A percentile compares a stretch with the other conserved stretches of the same genome.
Conservation (phyloP, 495 filamentous ascomycete species). For the Letharia lupina region DNA sequence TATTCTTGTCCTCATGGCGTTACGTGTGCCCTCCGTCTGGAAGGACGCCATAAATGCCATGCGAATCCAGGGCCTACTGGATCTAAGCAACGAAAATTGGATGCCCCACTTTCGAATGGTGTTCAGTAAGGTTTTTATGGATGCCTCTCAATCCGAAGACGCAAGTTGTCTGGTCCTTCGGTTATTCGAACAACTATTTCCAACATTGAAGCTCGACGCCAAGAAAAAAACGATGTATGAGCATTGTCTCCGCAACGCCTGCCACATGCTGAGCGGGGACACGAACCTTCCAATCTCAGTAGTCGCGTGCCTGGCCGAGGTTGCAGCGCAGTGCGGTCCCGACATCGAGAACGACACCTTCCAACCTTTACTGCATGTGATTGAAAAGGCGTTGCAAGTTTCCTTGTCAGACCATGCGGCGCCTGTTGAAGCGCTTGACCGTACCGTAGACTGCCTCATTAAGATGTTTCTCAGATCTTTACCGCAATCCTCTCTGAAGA, state of each 20-base stretch:
- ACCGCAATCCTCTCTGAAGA: conserved; percentile 54
- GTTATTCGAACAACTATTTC: conserved; percentile 1
- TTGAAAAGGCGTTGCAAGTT: conserved; percentile 1
- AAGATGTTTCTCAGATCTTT: conserved; percentile 59
- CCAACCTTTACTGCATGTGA: conserved; percentile 1
- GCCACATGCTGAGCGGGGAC: not conserved
- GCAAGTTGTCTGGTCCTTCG: conserved; percentile 6
- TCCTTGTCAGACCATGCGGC: not conserved
- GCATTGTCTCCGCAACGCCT: not conserved
- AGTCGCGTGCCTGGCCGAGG: conserved; percentile 8
- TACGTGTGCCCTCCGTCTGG: conserved; percentile 6
- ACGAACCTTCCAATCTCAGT: conserved; percentile 8
- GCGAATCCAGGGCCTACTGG: conserved; percentile 12
- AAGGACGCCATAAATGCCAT: conserved; percentile 4
- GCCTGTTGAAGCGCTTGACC: conserved; percentile 32
- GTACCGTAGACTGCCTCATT: conserved; percentile 33
- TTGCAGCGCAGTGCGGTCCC: conserved; percentile 11
- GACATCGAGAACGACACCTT: conserved; percentile 10
- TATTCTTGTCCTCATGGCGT: conserved; percentile 6
- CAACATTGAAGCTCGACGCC: conserved; percentile 1
- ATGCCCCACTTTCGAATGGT: conserved; percentile 12
- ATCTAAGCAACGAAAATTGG: conserved; percentile 11
- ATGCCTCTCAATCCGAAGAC: conserved; percentile 7
- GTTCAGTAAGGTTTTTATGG: conserved; percentile 1
- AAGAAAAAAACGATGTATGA: conserved; percentile 4